Evolutionary conservation across 495 filamentous ascomycete species (phyloP), one percentile per base, ranked within the genome.

Genomic region (Talaromyces adpressus): DNA sequence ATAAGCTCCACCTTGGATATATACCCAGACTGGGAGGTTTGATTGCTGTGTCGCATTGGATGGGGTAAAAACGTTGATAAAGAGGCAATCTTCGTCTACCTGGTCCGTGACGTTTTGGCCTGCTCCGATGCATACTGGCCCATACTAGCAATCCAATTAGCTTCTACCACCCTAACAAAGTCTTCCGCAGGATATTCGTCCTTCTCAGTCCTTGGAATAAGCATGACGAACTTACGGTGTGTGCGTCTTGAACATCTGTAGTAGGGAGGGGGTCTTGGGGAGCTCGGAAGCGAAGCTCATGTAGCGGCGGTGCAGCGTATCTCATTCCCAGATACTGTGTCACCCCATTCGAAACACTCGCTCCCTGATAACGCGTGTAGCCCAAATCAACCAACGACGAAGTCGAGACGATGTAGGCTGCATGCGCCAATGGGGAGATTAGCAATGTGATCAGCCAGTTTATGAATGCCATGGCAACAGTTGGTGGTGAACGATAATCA

Each of bases 1-100:
- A 66, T 89, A 91, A 27, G 87, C 89, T 18, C 89, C 89, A 11
- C 89, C 89, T 66, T 88, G 86, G 63, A 92, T 87, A 66, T 85
- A 91, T 20, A 91, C 71, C 78, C 82, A 91, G 6, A 91, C 87
- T 0, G 88, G 88, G 5, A 89, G 71, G 22, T 78, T 84, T 0
- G 81, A 84, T 4, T 68, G 57, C 0, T 61, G 54, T 0, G 77
- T 84, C 57, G 84, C 82, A 56, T 81, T 82, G 0, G 82, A 69
- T 1, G 87, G 86, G 2, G 86, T 80, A 73, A 83, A 90, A 6
- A 91, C 80, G 66, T 90, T 85, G 27, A 84, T 74, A 62, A 86
- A 89, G 1, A 92, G 78, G 65, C 89, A 92, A 65, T 92, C 89
- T 67, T 91, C 89, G 16, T 65, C 1, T 14, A 34, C 5, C 3